Percentiles rank a stretch among this genome's conserved stretches.
phyloP scores from a whole-genome alignment of 2,329 filamentous ascomycete genomes.

The Aureobasidium mangrovei region DNA sequence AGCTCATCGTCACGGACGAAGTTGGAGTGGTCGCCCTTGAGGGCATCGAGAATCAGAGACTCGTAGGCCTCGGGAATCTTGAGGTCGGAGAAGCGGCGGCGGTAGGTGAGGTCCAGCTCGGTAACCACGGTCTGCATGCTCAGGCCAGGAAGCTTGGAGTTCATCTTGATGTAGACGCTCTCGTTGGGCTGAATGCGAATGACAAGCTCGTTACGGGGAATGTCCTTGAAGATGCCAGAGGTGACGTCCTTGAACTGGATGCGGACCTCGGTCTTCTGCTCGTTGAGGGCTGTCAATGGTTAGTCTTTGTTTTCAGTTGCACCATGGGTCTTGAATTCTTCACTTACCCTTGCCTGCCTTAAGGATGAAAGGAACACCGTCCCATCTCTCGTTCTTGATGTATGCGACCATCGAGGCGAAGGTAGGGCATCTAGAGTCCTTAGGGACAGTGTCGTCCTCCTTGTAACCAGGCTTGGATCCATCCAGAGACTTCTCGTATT shows the following conservation, averaged over 20 bases:
- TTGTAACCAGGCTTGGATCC: constrained; percentile 96
- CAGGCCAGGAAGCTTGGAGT: constrained; percentile 95
- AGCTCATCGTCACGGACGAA: constrained; percentile 96
- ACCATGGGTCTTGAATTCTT: neutral
- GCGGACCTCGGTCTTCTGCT: constrained; percentile 98
- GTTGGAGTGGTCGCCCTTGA: constrained; percentile 99
- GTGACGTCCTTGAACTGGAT: constrained; percentile 99
- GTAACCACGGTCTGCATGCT: constrained; percentile 99
- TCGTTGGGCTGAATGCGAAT: constrained; percentile 99
- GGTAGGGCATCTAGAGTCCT: constrained; percentile 93
- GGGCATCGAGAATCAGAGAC: constrained; percentile 88
- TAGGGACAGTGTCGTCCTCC: constrained; percentile 96
- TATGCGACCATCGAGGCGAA: constrained; percentile 96
- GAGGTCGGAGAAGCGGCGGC: constrained; percentile 94
- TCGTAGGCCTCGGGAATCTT: constrained; percentile 99
- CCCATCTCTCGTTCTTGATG: constrained; percentile 99
- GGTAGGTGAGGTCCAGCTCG: constrained; percentile 95
- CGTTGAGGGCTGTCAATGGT: constrained; percentile 64
- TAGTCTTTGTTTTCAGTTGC: constrained; percentile 6
- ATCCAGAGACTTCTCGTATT: constrained; percentile 94
- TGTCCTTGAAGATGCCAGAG: constrained; percentile 99
- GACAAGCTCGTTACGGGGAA: constrained; percentile 96
- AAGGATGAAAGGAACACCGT: constrained; percentile 97
- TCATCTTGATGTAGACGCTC: constrained; percentile 99
- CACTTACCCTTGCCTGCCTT: constrained; percentile 78